Conservation (phyloP, 179 eudicot species). For the Heliamphora pulchella region DNA sequence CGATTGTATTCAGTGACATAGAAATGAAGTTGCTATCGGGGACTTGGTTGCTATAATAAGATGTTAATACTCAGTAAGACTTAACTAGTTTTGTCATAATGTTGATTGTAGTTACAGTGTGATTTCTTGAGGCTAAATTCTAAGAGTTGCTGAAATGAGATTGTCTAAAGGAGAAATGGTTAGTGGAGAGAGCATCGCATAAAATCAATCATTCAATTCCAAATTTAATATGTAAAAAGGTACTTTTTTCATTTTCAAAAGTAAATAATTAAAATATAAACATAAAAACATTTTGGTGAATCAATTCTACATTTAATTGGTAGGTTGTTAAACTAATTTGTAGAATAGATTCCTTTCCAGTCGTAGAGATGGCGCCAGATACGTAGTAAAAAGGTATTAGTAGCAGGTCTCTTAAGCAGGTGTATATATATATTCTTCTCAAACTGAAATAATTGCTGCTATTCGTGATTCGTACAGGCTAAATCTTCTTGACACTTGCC, state of each 20-base stretch:
- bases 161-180: background rate
- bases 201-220: background rate
- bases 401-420: no score
- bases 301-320: no score
- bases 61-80: background rate
- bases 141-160: background rate
- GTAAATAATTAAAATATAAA: background rate
- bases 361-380: no score
- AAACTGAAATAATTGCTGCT: no score
- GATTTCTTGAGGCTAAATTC: background rate
- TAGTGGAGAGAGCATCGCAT: background rate
- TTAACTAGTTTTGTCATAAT: background rate
- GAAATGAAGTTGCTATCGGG: background rate
- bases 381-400: no score
- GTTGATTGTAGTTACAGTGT: background rate
- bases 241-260: no score
- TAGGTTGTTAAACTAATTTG: no score
- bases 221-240: no score
- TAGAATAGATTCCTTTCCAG: no score
- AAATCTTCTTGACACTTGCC: background rate
- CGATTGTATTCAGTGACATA: background rate
- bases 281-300: background rate
- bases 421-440: no score
- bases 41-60: background rate
- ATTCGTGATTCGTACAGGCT: background rate